Conservation (phyloP, 352 stramenopile genomes). For the Pythium scleroteichum region DNA sequence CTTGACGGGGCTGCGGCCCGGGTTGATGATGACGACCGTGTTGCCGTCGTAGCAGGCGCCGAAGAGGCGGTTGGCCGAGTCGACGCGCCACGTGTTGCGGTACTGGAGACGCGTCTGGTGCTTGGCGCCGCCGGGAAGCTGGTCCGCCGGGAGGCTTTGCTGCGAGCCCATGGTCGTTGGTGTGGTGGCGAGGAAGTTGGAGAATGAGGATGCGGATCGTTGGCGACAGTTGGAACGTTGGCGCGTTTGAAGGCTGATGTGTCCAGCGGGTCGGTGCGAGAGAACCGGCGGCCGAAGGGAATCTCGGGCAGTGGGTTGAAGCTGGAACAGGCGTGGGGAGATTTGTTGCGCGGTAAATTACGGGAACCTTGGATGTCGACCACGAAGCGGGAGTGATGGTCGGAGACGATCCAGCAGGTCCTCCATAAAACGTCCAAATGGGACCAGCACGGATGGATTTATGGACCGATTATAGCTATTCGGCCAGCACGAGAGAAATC, state of each 20-base stretch:
- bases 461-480: slow-evolving; percentile 10
- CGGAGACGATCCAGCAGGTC: background rate
- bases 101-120: slow-evolving; percentile 72
- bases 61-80: slow-evolving; percentile 75
- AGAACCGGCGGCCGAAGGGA: background rate
- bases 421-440: background rate
- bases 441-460: background rate
- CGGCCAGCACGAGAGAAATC: slow-evolving; percentile 9
- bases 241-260: background rate
- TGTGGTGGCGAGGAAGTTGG: slow-evolving; percentile 8
- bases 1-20: slow-evolving; percentile 52
- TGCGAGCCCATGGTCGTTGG: slow-evolving; percentile 19
- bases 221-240: background rate
- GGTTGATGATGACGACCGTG: slow-evolving; percentile 82
- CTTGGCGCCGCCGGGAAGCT: slow-evolving; percentile 21
- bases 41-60: slow-evolving; percentile 78
- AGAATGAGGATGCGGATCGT: slow-evolving; percentile 6
- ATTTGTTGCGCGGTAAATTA: slow-evolving; percentile 17
- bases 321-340: too few relatives aligned
- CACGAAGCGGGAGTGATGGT: slow-evolving; percentile 9
- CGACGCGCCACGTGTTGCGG: slow-evolving; percentile 54
- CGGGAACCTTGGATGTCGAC: background rate
- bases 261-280: slow-evolving; percentile 2
- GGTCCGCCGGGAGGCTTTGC: slow-evolving; percentile 15
- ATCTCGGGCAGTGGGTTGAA: background rate